Evolutionary conservation across 768 basidiomycete genomes (phyloP), one percentile per base, ranked within the genome.

Genomic region (Daedalea quercina): DNA sequence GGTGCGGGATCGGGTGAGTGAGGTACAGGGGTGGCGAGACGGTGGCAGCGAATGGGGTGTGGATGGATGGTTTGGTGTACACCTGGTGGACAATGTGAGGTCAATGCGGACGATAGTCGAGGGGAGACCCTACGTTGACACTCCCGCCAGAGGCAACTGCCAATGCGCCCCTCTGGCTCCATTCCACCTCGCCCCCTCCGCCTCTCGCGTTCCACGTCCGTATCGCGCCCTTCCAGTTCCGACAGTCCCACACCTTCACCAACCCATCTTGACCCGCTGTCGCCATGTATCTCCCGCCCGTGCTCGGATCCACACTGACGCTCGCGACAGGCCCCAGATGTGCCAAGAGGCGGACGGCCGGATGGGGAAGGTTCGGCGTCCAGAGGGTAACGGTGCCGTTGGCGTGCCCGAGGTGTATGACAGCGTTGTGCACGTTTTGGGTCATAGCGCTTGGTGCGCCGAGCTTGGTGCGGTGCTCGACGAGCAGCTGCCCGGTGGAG

Each of bases 341-440:
- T 1, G 95, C 88, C 7, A 96, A 79, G 0, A 97, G 79, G 56
- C 90, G 92, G 31, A 98, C 91, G 1, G 91, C 93, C 0, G 95
- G 90, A 54, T 91, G 86, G 0, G 91, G 82, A 3, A 96, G 76
- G 64, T 95, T 96, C 0, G 96, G 96, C 7, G 94, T 95, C 94
- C 94, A 97, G 1, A 98, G 75, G 0, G 94, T 94, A n/a, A 97
- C 88, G 23, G 84, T 85, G 13, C 95, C 95, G 62, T 97, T 97
- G 63, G 90, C 84, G 63, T 98, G 95, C 0, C 96, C 96, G 9
- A 96, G 81, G 56, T 96, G 84, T 51, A 97, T 86, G 56, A 98
- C 91, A 12, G 93, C 96, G 67, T 87, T 94, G 71, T 97, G 94
- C 15, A 74, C 67, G 65, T 96, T 97, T 74, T 97, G 94, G 0